Base-by-base conservation (phyloP, 345 rosid genomes). In the Syzygium oleosum region DNA sequence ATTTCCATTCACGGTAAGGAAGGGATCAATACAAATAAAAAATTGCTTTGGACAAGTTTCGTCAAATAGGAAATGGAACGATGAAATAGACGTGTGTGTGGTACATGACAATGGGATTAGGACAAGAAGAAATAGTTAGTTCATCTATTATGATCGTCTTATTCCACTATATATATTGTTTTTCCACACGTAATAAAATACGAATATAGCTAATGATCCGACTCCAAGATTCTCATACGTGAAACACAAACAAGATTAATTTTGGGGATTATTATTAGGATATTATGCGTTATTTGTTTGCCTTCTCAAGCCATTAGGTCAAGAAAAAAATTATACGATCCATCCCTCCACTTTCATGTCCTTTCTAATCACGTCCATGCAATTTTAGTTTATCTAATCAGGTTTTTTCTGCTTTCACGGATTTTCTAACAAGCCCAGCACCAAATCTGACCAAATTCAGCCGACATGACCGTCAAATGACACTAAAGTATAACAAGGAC, bases 401-500 rank as follows among this genome's bases (percentile, higher is more conserved):
- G 14, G 80, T 38, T 13, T 21, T 21, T 68, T 19, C 4, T 19
- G 5, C 13, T 73, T 38, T 19, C 80, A 10, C 1, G 3, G 12
- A 19, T 73, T 73, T 19, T 73, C 80, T 10, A 73, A 73, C 80
- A 10, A 73, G 80, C 19, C 27, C 3, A 5, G 49, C 80, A 19
- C 80, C 49, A 19, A 19, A 5, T 38, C 5, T 21, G 23, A 73
- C 25, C 49, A 4, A 21, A 73, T 41, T 73, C 49, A 19, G 49
- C 14, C 8, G 5, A 4, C 0, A 0, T 38, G 25, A 11, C 13
- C 2, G 2, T 68, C 79, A 0, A 5, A 34, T 0, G 2, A 17
- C 13, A 3, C 46, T 73, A 17, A 17, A 34, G 7, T 17, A 41
- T 34, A 46, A 34, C 7, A 3, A 1, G 23, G 46, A 68, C 17